Conservation (phyloP, 2,329 filamentous ascomycete genomes). For the Diaporthe destruens region DNA sequence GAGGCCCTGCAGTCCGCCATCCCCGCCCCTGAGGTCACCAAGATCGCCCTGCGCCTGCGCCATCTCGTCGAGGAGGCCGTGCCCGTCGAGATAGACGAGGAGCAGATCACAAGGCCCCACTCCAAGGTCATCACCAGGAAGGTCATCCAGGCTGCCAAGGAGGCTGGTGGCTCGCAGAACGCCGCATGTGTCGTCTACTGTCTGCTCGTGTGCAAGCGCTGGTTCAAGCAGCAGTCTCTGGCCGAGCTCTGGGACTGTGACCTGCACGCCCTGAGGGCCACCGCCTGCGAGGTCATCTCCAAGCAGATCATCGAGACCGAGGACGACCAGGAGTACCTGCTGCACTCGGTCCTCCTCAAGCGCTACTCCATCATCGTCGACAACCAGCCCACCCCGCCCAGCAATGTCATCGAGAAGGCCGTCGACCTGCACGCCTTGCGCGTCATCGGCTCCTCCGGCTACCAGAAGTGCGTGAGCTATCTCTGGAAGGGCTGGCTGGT, state of each 20-base stretch:
- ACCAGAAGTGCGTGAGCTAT: constrained; percentile 93
- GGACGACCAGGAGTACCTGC: constrained; percentile 81
- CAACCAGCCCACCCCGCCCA: constrained; percentile 77
- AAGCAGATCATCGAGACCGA: constrained; percentile 89
- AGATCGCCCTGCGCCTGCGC: constrained; percentile 88
- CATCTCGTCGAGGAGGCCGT: constrained; percentile 91
- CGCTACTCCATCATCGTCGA: constrained; percentile 86
- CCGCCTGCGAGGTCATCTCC: constrained; percentile 91
- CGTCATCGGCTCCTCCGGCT: constrained; percentile 92
- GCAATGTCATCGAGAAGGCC: constrained; percentile 92
- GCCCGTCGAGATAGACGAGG: constrained; percentile 88
- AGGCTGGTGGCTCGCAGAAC: constrained; percentile 83
- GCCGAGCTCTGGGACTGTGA: constrained; percentile 94
- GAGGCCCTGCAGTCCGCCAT: constrained; percentile 74
- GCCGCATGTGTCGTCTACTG: constrained; percentile 86
- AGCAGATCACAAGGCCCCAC: constrained; percentile 81
- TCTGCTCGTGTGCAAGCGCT: constrained; percentile 77
- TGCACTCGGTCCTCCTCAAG: constrained; percentile 86
- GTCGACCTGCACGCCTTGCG: constrained; percentile 91
- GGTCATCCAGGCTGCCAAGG: constrained; percentile 83
- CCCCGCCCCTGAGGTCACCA: constrained; percentile 84
- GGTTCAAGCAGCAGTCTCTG: constrained; percentile 83
- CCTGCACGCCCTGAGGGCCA: constrained; percentile 81
- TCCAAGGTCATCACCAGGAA: constrained; percentile 85
- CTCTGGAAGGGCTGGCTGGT: constrained; percentile 97